These are phyloP conservation scores for Dioscorea zingiberensis DNA, from an alignment of 106 monocot genomes.

Conservation along the genomic window DNA sequence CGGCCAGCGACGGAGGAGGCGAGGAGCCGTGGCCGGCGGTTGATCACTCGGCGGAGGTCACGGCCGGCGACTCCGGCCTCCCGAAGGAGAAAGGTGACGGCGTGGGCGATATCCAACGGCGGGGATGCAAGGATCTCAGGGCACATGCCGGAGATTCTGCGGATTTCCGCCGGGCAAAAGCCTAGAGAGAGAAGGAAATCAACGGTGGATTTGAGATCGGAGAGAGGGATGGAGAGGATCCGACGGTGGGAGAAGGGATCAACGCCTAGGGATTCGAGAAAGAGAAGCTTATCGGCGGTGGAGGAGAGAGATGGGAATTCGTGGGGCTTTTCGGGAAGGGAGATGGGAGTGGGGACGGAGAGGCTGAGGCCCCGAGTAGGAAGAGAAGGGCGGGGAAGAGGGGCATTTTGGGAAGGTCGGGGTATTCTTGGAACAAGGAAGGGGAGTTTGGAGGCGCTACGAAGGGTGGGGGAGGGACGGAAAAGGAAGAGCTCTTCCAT, in stretches of 20 bases:
- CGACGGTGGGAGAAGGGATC: constrained; percentile 48
- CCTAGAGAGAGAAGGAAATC: constrained; percentile 43
- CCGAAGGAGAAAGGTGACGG: constrained; percentile 56
- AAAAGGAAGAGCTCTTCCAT: constrained; percentile 28
- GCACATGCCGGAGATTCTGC: constrained; percentile 67
- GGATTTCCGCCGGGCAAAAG: constrained; percentile 47
- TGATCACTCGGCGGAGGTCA: constrained; percentile 43
- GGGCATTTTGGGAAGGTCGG: constrained; percentile 14
- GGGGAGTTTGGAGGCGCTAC: background rate
- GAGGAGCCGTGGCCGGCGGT: constrained; percentile 50
- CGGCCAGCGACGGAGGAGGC: constrained; percentile 40
- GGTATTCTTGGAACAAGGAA: constrained; percentile 7
- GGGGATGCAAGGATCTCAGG: constrained; percentile 41
- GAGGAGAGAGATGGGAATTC: background rate
- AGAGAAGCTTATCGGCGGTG: constrained; percentile 42
- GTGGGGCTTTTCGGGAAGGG: constrained; percentile 15
- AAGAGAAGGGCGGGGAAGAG: background rate
- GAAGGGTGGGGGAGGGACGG: constrained; percentile 7
- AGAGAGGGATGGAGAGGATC: constrained; percentile 33
- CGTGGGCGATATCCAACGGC: constrained; percentile 13
- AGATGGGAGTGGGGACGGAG: constrained; percentile 6
- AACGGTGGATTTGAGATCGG: constrained; percentile 38
- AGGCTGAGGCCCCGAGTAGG: background rate
- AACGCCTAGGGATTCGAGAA: constrained; percentile 59
- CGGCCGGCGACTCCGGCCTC: constrained; percentile 43